A percentile compares a stretch with the other conserved stretches of the same genome.
Conservation (phyloP, 2,329 filamentous ascomycete species). For the Colletotrichum sp. region DNA sequence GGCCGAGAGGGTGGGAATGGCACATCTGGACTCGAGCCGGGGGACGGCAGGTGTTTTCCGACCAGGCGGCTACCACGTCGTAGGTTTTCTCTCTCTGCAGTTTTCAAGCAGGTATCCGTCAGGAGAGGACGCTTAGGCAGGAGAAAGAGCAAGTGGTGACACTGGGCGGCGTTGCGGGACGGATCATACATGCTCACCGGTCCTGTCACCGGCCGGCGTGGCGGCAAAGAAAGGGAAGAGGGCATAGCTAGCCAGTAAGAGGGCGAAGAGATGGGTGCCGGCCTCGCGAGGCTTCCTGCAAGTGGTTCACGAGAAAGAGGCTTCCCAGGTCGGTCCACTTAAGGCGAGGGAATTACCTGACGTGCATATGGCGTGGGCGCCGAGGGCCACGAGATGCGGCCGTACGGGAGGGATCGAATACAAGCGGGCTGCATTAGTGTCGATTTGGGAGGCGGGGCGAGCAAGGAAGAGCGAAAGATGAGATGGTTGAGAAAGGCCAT, state of each 20-base stretch:
- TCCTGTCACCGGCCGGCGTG: neutral
- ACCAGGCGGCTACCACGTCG: neutral
- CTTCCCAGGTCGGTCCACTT: neutral
- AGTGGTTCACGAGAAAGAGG: neutral
- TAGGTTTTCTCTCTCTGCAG: neutral
- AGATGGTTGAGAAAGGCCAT: neutral
- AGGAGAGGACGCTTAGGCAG: neutral
- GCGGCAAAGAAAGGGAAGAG: neutral
- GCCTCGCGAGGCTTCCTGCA: neutral
- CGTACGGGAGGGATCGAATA: constrained; percentile 7
- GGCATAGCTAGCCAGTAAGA: neutral
- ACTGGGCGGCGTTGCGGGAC: neutral
- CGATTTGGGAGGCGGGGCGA: constrained; percentile 1
- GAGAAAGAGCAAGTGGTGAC: neutral
- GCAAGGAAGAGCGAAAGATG: neutral
- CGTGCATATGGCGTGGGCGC: constrained; percentile 1
- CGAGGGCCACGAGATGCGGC: constrained; percentile 2
- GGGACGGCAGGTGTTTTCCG: neutral
- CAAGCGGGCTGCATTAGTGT: constrained; percentile 15
- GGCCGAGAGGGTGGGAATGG: constrained; percentile 6
- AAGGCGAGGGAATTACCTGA: neutral
- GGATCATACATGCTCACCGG: neutral
- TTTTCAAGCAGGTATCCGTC: neutral
- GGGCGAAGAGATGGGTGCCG: neutral
- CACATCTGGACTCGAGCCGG: neutral